phyloP scores from a whole-genome alignment of 139 green algal genomes.

The Spirogloea muscicola region DNA sequence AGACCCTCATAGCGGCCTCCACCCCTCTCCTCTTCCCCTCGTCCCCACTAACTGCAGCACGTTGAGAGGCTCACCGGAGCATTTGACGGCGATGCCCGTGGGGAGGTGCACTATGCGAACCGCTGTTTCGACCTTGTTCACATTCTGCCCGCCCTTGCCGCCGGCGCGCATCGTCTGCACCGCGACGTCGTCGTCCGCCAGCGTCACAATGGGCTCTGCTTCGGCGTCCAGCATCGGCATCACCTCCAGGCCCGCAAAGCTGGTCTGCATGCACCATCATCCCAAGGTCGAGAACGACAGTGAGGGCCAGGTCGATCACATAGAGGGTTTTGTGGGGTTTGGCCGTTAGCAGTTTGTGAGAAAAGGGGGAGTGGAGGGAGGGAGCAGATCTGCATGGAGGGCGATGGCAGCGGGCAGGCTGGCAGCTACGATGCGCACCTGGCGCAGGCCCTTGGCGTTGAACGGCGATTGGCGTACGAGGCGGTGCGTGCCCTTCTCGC shows the following conservation, averaged over 20 bases:
- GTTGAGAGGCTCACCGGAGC: conserved; percentile 29
- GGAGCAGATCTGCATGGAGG: no score
- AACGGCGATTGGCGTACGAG: conserved; percentile 90
- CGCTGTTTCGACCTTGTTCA: conserved; percentile 96
- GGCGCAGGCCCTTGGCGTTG: conserved; percentile 67
- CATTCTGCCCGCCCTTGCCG: conserved; percentile 76
- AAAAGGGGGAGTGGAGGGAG: no score
- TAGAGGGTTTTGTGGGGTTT: no score
- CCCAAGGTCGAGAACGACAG: no score
- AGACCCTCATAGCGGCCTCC: no score
- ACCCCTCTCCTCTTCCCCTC: no score
- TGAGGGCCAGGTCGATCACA: no score
- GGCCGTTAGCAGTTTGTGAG: no score
- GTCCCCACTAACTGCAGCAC: no score
- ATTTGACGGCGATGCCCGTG: conserved; percentile 75
- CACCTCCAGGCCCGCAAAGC: conserved; percentile 90
- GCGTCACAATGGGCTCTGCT: conserved; percentile 37
- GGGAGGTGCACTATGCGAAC: conserved; percentile 87
- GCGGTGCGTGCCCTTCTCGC: conserved; percentile 91
- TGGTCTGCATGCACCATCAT: no score
- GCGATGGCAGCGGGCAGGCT: no score
- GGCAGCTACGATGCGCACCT: conserved; percentile 60
- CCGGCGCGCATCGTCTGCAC: conserved; percentile 33
- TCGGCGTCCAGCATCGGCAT: conserved; percentile 54
- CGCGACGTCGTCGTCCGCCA: conserved; percentile 80